A percentile compares a stretch with the other conserved stretches of the same genome.
Conservation (phyloP, 1,139 yeast species). For the Taphrina wiesneri region DNA sequence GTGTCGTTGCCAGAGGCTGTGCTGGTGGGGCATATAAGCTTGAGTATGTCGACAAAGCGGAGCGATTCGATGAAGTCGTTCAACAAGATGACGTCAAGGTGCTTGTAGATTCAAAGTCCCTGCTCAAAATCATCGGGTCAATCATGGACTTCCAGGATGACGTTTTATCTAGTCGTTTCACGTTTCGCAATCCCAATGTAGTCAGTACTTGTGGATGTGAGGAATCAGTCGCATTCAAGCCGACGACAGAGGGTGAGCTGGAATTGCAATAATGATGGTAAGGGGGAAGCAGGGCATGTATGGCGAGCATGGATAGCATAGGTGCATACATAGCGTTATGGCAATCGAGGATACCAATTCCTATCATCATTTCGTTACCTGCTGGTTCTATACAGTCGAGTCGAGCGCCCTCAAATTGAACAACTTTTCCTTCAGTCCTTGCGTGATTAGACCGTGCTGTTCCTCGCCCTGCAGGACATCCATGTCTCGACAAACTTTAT, state of each 20-base stretch:
- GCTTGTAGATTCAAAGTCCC: conserved; percentile 89
- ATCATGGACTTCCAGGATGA: conserved; percentile 99
- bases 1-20: conserved; percentile 95
- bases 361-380: neutral
- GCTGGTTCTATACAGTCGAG: neutral
- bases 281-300: neutral
- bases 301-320: neutral
- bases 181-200: conserved; percentile 90
- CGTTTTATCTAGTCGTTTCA: conserved; percentile 81
- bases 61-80: conserved; percentile 88
- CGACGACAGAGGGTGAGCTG: neutral
- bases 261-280: neutral
- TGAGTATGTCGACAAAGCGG: conserved; percentile 85
- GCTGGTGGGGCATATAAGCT: conserved; percentile 90
- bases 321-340: neutral
- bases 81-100: conserved; percentile 79
- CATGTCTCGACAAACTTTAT: conserved; percentile 41
- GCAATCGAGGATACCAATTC: neutral
- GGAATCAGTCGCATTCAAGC: conserved; percentile 62
- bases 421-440: conserved; percentile 42
- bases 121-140: conserved; percentile 91
- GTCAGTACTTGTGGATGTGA: conserved; percentile 99
- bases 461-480: conserved; percentile 45
- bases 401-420: conserved; percentile 37
- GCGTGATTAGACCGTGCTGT: conserved; percentile 44